Base-by-base conservation (phyloP, 352 stramenopile species). In the Phytophthora hybrid region DNA sequence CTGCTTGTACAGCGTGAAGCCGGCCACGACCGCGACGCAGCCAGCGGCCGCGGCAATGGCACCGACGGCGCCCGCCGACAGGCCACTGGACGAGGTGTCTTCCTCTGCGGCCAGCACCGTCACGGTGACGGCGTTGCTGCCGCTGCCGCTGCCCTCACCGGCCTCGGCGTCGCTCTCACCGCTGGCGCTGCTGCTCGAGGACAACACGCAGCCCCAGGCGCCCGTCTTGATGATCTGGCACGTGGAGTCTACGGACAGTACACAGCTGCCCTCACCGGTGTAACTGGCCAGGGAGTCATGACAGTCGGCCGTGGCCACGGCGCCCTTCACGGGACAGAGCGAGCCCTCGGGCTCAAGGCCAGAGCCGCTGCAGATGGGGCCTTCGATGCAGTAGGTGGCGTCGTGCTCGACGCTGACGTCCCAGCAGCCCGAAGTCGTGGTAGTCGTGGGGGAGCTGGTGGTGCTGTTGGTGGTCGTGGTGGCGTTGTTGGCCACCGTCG, bases 211-310 rank as follows among this genome's bases (percentile, higher is more conserved):
- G 21, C 86, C 84, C 84, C 81, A 91, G 3, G 80, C 84, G 16
- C 86, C 86, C 3, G 80, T 90, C 64, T 87, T 80, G 69, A 91
- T 88, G 59, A 85, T 84, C 53, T 83, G 58, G 57, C 83, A 92
- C 26, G 74, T 71, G 6, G 85, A 73, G 49, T 92, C 77, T 16
- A 82, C 74, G 16, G 81, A 81, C 11, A 85, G 69, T 4, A 84
- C 66, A 41, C 85, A 94, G 63, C 77, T 80, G 56, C 72, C 75
- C 19, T 51, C 66, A 14, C 81, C 72, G 2, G 34, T 61, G 61
- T 85, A 91, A 69, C 85, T 92, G 73, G 71, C 73, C 29, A 92
- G 59, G 66, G 80, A 80, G 37, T 76, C 74, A 52, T 85, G 67
- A 63, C 87, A 94, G 68, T 91, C 81, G 14, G 61, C 70, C 16